These are phyloP conservation scores for Forsythia suspensa DNA, from an alignment of 257 asterid genomes.

Conservation along the genomic window DNA sequence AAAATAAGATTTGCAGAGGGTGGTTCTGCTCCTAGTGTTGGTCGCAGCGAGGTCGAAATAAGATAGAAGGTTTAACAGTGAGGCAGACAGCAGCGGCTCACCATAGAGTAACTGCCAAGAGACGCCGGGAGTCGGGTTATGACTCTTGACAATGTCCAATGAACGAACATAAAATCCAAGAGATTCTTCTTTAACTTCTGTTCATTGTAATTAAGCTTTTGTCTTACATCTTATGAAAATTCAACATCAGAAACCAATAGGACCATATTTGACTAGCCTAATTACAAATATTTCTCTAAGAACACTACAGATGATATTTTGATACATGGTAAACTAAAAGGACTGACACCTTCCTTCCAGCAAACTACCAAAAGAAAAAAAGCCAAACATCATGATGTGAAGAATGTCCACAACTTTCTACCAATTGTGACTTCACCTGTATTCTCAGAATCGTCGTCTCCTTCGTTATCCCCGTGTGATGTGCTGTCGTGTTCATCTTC, in stretches of 20 bases:
- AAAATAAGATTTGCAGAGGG: no score
- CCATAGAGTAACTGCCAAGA: no score
- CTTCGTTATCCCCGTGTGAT: constrained; percentile 22
- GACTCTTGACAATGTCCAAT: no score
- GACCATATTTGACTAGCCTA: not conserved
- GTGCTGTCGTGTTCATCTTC: constrained; percentile 51
- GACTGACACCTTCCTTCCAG: not conserved
- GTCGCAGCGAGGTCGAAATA: no score
- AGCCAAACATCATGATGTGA: constrained; percentile 57
- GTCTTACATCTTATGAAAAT: no score
- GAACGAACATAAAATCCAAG: no score
- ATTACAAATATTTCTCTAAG: not conserved
- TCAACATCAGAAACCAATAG: not conserved
- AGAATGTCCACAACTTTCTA: constrained; percentile 78
- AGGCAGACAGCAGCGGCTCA: no score
- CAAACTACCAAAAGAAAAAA: not conserved
- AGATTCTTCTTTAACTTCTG: no score
- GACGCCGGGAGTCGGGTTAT: no score
- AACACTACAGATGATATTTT: not conserved
- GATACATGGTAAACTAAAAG: not conserved
- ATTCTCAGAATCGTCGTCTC: constrained; percentile 29
- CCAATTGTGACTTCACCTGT: constrained; percentile 66
- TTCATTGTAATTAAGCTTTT: no score
- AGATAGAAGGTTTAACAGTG: no score
- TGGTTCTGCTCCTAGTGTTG: no score